phyloP scores from a whole-genome alignment of 208 protist species.

The Crithidia expoeki region DNA sequence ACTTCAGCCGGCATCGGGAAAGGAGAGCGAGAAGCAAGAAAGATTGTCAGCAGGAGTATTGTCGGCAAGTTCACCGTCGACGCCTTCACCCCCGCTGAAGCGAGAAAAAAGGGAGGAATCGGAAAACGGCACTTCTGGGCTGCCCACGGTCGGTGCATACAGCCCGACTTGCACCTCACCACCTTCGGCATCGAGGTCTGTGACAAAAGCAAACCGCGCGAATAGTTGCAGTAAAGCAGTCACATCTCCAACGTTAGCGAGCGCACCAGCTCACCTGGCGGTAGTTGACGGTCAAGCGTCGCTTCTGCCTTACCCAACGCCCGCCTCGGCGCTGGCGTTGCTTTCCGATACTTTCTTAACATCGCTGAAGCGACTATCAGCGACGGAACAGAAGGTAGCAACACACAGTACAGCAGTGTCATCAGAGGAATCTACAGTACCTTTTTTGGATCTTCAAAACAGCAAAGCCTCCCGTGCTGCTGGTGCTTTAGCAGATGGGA shows the following conservation, averaged over 20 bases:
- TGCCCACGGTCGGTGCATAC: not conserved
- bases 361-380: not conserved
- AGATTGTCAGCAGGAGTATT: not conserved
- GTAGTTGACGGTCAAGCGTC: conserved; percentile 17
- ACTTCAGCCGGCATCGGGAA: too few species aligned
- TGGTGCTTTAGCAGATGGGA: not conserved
- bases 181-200: not conserved
- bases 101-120: conserved; percentile 1
- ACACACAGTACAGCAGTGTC: not conserved
- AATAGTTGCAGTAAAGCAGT: not conserved
- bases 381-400: not conserved
- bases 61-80: not conserved
- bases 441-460: too few species aligned
- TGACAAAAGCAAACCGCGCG: too few species aligned
- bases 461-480: not conserved
- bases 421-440: too few species aligned
- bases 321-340: conserved; percentile 33
- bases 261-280: not conserved
- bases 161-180: not conserved
- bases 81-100: conserved; percentile 3
- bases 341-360: conserved; percentile 38
- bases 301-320: conserved; percentile 60
- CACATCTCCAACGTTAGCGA: not conserved
- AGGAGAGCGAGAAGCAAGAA: too few species aligned
- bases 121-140: not conserved